Evolutionary conservation across 352 stramenopile genomes (phyloP), one percentile per base, ranked within the genome.

Genomic region (Pythium plurisporium): DNA sequence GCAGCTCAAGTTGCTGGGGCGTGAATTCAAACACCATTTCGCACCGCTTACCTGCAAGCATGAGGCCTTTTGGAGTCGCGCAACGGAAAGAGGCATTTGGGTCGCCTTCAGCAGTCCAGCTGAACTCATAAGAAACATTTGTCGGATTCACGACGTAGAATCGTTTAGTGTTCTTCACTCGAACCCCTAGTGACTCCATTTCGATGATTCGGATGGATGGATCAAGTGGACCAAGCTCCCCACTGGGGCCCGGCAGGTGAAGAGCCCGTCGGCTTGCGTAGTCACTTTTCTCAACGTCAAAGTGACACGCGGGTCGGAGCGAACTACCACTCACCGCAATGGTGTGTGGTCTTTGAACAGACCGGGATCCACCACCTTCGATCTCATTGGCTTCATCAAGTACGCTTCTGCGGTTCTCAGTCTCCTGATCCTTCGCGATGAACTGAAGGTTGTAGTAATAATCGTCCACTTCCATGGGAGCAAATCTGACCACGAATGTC

Each of bases 21-120:
- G 89, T 96, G 66, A 96, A 98, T 55, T 98, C 94, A 61, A 98
- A 98, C n/a, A 96, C 86, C 85, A 98, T 97, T 55, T 98, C 94
- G 55, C 86, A 95, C 14, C 91, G 78, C 64, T 97, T 96, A 0
- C 94, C 94, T 8, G 88, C 74, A 2, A 98, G 74, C 73, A 98
- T 96, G 33, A 96, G 79, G 6, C 94, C 94, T 58, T 92, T 95
- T 0, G 77, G 75, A 0, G 90, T 97, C 14, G 82, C 82, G 62
- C 92, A 98, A 2, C 89, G 81, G 63, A 97, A 98, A 23, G 74
- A 87, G 10, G 89, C 67, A 30, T 82, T 89, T 1, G 62, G 47
- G 4, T 95, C 83, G 14, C 76, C 85, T 23, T 92, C 78, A 0
- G 81, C 72, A n/a, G 75, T 81, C 89, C 93, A 98, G 37, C 72